Conservation (phyloP, 768 basidiomycete species). For the Wakefieldia striispora region DNA sequence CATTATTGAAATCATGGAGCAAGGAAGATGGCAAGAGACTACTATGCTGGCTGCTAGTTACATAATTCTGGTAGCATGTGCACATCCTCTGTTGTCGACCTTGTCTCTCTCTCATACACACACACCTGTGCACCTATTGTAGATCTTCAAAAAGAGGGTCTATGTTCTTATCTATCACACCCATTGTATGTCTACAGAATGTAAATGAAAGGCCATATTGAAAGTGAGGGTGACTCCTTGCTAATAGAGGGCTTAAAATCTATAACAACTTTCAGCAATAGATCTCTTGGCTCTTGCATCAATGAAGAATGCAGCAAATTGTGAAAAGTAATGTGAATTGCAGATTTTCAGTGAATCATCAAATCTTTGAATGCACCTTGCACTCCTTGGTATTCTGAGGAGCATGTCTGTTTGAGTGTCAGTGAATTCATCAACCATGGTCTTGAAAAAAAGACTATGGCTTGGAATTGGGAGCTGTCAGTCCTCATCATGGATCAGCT, state of each 20-base stretch:
- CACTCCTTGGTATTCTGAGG: conserved; percentile 72
- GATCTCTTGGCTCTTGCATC: conserved; percentile 79
- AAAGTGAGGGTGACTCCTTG: no score
- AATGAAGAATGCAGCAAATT: conserved; percentile 81
- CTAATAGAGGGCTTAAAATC: no score
- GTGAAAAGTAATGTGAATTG: conserved; percentile 84
- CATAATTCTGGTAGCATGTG: neutral
- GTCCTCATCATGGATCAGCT: conserved; percentile 4
- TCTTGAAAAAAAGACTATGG: neutral
- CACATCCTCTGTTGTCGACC: no score
- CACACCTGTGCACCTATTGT: conserved; percentile 10
- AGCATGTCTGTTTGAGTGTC: conserved; percentile 79
- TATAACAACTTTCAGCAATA: conserved; percentile 53
- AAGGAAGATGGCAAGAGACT: conserved; percentile 6
- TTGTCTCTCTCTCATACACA: no score
- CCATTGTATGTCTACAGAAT: conserved; percentile 28
- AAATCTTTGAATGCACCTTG: conserved; percentile 83
- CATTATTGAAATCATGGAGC: conserved; percentile 46
- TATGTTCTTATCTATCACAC: conserved; percentile 5
- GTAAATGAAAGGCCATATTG: neutral
- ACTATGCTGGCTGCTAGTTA: conserved; percentile 3
- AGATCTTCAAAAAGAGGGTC: conserved; percentile 2
- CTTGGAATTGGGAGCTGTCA: conserved; percentile 13
- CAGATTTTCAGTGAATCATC: conserved; percentile 56
- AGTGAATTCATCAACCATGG: conserved; percentile 49